Evolutionary conservation across 1,139 yeast genomes (phyloP).

Genomic region (Geotrichum reessii): DNA sequence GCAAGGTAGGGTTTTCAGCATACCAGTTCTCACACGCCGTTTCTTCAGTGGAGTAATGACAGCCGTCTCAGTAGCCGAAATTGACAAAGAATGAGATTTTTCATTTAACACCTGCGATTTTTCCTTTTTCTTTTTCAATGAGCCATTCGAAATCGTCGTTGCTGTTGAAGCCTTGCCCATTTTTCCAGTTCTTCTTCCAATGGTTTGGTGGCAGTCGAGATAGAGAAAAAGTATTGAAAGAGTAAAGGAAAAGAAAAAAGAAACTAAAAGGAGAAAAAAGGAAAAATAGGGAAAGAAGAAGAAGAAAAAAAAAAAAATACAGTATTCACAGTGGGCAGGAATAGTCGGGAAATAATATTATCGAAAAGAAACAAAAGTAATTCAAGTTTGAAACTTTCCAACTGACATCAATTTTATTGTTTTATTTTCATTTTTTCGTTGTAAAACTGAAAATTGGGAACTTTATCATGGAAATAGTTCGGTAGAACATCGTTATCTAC

Average conservation of each 20-base stretch:
- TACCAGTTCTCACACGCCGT: slow-evolving; percentile 18
- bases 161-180: neutral
- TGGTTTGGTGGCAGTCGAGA: neutral
- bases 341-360: neutral
- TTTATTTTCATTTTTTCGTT: too few species aligned
- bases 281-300: neutral
- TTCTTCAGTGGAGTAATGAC: slow-evolving; percentile 5
- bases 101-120: neutral
- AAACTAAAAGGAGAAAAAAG: neutral
- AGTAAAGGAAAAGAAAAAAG: neutral
- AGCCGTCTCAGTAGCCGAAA: neutral
- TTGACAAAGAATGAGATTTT: neutral
- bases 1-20: neutral
- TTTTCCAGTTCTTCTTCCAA: neutral
- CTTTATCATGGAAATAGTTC: too few species aligned
- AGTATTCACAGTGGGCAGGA: neutral
- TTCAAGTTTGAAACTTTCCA: too few species aligned
- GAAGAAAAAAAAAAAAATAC: neutral
- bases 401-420: too few species aligned
- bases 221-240: neutral
- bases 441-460: too few species aligned
- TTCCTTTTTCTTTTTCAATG: neutral
- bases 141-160: neutral
- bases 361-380: too few species aligned
- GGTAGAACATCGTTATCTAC: too few species aligned